Evolutionary conservation across 306 rosid genomes (phyloP).

Genomic region (Sechiopsis laciniata): DNA sequence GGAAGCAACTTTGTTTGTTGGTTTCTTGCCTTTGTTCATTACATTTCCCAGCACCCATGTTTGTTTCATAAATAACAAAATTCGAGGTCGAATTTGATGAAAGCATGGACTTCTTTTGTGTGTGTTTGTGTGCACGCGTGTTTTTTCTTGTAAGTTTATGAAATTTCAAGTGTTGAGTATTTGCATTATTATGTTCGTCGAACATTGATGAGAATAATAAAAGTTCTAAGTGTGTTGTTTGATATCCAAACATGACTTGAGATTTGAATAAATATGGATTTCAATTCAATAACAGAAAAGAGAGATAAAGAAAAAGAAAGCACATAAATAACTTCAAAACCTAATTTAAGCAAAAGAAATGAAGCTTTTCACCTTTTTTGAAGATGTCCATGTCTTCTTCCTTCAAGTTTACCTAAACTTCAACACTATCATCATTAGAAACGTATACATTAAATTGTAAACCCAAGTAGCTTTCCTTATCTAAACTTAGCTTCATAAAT

Average conservation of each 20-base stretch:
- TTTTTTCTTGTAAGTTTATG: not conserved
- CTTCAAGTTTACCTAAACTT: too few species aligned
- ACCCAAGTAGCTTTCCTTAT: too few species aligned
- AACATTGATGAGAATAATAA: not conserved
- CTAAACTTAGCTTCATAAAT: too few species aligned
- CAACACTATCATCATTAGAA: too few species aligned
- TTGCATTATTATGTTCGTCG: not conserved
- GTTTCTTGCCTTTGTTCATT: not conserved
- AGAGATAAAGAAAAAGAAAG: not conserved
- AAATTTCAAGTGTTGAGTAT: not conserved
- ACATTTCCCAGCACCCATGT: not conserved
- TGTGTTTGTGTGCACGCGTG: too few species aligned
- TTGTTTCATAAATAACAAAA: conserved; percentile 20
- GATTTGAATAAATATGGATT: not conserved
- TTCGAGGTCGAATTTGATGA: not conserved
- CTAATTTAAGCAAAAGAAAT: too few species aligned
- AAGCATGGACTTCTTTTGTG: not conserved
- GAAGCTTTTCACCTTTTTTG: too few species aligned
- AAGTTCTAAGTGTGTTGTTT: conserved; percentile 1
- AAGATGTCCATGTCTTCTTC: too few species aligned
- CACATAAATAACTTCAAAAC: not conserved
- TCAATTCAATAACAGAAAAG: not conserved
- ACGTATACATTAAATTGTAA: too few species aligned
- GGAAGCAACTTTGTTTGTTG: not conserved
- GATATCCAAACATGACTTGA: not conserved